Evolutionary conservation across 257 asterid species (phyloP), one percentile per base, ranked within the genome.

Genomic region (Linaria vulgaris): DNA sequence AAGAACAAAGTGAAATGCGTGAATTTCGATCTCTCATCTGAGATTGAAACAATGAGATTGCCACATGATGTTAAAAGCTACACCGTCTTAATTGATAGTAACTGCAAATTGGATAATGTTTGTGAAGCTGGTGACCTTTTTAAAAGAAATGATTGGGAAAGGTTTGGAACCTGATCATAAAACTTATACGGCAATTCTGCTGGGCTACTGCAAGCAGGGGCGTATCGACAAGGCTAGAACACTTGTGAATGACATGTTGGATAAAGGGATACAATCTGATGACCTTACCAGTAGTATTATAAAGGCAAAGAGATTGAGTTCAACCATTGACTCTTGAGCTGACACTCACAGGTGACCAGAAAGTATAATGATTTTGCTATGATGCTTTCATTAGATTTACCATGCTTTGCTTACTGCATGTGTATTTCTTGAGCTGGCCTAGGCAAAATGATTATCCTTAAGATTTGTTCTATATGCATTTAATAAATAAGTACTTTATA

Each of bases 81-180:
- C 69, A 91, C 96, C 21, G 88, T 70, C 45, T 69, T 86, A 68
- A 88, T 91, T 43, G 96, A 91, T 65, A 62, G 81, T 69, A 74
- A 61, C 10, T 86, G 95, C 75, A 91, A 91, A 75, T 82, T 86
- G 6, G 79, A 69, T 61, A 82, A 83, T 67, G 77, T 86, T 75
- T 51, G 73, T 47, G 87, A 79, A 67, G 98, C 95, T 65, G 55
- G 72, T 77, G 59, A 65, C 56, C 82, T 84, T 62, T 88, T 91
- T 69, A 45, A n/a, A 75, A 72, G 84, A 83, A 65, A 76, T 82
- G 90, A 79, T 84, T 44, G 85, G 74, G 48, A 75, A 74, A 62
- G 92, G 95, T 71, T 58, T 88, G 68, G 64, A 25, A 52, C 98
- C 95, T 46, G 95, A 85, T 76, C 73, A 59, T 16, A 79, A 74